Evolutionary conservation across 169 alveolate species (phyloP).

Genomic region (Sarcocystis neurona): DNA sequence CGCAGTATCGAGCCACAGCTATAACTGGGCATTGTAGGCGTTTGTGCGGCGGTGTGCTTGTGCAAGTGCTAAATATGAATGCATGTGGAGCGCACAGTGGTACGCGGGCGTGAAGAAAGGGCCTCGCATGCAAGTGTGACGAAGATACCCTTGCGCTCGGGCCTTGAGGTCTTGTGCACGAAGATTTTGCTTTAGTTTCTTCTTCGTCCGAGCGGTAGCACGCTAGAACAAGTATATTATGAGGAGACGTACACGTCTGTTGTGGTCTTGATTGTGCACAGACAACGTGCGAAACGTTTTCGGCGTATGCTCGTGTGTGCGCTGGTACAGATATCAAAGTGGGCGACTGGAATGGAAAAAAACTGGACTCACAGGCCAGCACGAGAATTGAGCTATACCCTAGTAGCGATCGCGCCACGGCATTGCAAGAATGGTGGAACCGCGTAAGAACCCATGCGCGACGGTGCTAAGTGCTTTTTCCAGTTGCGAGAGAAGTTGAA

Average conservation of each 20-base stretch:
- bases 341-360: conserved; percentile 20
- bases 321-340: neutral
- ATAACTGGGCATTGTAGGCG: no score
- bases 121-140: no score
- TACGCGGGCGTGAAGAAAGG: no score
- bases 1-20: no score
- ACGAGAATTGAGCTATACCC: conserved; percentile 13
- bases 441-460: no score
- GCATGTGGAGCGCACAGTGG: no score
- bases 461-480: no score
- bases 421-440: conserved; percentile 10
- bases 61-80: no score
- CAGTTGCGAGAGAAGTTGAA: no score
- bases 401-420: neutral
- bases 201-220: neutral
- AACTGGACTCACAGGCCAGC: conserved; percentile 1
- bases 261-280: neutral
- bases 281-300: neutral
- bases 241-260: neutral
- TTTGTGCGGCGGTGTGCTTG: no score
- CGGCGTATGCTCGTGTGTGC: neutral
- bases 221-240: neutral
- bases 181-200: neutral
- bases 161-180: no score
- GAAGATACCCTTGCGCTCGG: no score